Conservation (phyloP, 2,329 filamentous ascomycete species). For the Plenodomus tracheiphilus region DNA sequence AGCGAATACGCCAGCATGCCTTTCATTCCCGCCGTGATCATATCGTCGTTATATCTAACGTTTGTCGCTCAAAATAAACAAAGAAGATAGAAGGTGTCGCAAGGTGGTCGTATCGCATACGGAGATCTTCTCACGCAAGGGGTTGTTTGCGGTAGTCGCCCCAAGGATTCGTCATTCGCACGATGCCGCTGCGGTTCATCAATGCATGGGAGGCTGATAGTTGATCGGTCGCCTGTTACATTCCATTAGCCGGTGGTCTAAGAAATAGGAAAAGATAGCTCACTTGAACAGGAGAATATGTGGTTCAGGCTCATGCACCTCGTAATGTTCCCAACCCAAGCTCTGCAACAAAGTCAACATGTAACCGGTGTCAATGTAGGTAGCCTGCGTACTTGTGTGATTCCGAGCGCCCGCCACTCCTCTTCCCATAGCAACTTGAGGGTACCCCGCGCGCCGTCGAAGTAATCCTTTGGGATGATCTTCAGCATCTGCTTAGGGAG, state of each 20-base stretch:
- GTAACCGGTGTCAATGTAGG: background rate
- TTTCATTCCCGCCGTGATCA: conserved; percentile 41
- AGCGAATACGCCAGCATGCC: conserved; percentile 11
- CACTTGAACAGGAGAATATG: conserved; percentile 99
- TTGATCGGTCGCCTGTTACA: conserved; percentile 74
- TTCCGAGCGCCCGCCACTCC: conserved; percentile 95
- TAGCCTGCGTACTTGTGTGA: conserved; percentile 76
- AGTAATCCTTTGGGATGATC: conserved; percentile 91
- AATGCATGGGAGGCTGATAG: conserved; percentile 69
- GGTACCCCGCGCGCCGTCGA: conserved; percentile 85
- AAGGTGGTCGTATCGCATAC: conserved; percentile 17
- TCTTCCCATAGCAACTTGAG: conserved; percentile 97
- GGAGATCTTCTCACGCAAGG: conserved; percentile 1
- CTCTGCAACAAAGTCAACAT: conserved; percentile 62
- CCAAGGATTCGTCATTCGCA: background rate
- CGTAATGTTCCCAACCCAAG: conserved; percentile 98
- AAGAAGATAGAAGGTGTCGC: conserved; percentile 29
- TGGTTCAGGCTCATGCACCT: conserved; percentile 97
- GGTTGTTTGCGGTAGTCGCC: background rate
- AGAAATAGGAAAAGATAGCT: conserved; percentile 43
- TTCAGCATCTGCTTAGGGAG: conserved; percentile 98
- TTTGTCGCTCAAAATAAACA: conserved; percentile 40
- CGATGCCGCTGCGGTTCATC: conserved; percentile 13
- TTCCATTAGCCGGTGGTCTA: background rate
- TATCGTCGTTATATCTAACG: conserved; percentile 43